Evolutionary conservation across 192 early-diverging fungal species (phyloP).

Genomic region (Coemansia reversa): DNA sequence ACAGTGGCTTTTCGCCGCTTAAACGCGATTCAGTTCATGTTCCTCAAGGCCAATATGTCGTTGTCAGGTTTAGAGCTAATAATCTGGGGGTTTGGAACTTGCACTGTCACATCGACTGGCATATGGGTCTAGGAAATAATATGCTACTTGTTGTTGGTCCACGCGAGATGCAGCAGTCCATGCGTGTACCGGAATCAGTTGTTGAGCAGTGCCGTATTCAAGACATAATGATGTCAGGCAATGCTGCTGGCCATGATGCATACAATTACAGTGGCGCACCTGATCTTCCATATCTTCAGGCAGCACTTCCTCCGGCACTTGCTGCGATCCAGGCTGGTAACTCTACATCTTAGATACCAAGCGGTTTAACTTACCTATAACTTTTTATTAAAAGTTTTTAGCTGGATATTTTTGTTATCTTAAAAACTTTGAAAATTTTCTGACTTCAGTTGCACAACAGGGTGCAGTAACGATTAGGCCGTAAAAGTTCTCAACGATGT

Average conservation of each 20-base stretch:
- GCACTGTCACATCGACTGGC: conserved; percentile 73
- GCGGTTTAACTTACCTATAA: too few relatives aligned
- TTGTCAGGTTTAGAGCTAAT: conserved; percentile 74
- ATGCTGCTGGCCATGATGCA: conserved; percentile 27
- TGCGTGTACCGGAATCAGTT: conserved; percentile 26
- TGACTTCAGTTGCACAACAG: too few relatives aligned
- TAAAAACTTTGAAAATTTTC: too few relatives aligned
- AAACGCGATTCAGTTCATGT: conserved; percentile 67
- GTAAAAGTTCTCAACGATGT: too few relatives aligned
- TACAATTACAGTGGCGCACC: conserved; percentile 34
- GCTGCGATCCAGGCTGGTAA: neutral
- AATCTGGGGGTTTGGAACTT: conserved; percentile 84
- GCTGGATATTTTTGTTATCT: too few relatives aligned
- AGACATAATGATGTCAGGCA: conserved; percentile 21
- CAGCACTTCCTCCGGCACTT: conserved; percentile 2
- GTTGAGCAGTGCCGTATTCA: conserved; percentile 28
- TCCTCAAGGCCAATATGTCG: conserved; percentile 57
- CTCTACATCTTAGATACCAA: too few relatives aligned
- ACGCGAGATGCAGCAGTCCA: conserved; percentile 7
- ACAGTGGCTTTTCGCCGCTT: conserved; percentile 10
- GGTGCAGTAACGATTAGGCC: too few relatives aligned
- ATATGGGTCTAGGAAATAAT: conserved; percentile 66
- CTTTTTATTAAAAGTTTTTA: too few relatives aligned
- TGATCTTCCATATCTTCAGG: conserved; percentile 7
- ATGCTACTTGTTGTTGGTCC: conserved; percentile 55